Conservation (phyloP, 2,329 filamentous ascomycete genomes). For the Fusarium kyushuense region DNA sequence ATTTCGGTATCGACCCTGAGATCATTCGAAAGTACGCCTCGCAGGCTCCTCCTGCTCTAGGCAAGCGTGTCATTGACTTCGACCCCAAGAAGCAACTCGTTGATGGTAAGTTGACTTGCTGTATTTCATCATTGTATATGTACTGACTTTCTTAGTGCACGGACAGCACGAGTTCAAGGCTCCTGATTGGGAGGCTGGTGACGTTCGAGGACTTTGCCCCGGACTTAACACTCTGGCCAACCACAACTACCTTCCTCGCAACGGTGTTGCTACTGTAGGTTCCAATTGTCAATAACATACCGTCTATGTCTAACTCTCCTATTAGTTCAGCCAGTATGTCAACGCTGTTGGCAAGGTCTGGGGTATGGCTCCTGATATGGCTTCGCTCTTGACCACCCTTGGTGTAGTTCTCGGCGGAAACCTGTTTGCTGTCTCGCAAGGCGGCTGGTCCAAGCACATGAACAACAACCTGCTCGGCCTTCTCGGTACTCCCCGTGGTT, state of each 20-base stretch:
- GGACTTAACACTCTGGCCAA: conserved; percentile 39
- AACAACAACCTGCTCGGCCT: conserved; percentile 59
- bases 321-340: conserved; percentile 26
- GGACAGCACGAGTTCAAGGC: conserved; percentile 31
- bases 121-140: accelerated
- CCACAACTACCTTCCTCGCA: conserved; percentile 42
- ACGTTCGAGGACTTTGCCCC: conserved; percentile 38
- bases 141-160: conserved; percentile 19
- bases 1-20: conserved; percentile 35
- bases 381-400: conserved; percentile 25
- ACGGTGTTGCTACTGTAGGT: conserved; percentile 42
- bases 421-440: conserved; percentile 42
- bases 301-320: neutral
- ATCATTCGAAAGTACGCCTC: conserved; percentile 34
- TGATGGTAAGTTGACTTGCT: conserved; percentile 15
- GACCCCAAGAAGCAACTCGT: conserved; percentile 32
- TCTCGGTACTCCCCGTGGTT: conserved; percentile 58
- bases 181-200: conserved; percentile 31
- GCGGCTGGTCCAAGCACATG: conserved; percentile 53
- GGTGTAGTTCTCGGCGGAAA: conserved; percentile 57
- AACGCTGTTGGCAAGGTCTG: conserved; percentile 35
- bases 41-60: conserved; percentile 18
- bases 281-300: accelerated
- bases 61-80: conserved; percentile 29
- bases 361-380: conserved; percentile 35